These are phyloP conservation scores for Penicillium mononematosum DNA, from an alignment of 495 filamentous ascomycete genomes.

Conservation along the genomic window DNA sequence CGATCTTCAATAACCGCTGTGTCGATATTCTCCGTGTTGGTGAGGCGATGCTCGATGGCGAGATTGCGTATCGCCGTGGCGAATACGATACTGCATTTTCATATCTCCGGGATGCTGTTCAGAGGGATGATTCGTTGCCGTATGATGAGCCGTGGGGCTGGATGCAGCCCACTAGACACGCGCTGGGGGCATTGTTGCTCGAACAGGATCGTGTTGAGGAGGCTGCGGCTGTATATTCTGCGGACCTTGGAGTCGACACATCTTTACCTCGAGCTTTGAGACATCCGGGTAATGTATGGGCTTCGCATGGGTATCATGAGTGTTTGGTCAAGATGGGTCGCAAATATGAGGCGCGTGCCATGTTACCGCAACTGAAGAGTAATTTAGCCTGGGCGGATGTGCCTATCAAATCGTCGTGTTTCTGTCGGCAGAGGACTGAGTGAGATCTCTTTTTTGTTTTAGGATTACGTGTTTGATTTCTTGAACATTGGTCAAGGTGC, in stretches of 20 bases:
- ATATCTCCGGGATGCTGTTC: slow-evolving; percentile 52
- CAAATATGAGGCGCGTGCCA: slow-evolving; percentile 46
- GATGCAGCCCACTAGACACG: slow-evolving; percentile 68
- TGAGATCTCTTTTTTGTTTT: not conserved
- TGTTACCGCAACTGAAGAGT: slow-evolving; percentile 49
- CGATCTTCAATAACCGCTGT: slow-evolving; percentile 64
- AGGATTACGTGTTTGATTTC: not conserved
- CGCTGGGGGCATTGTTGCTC: slow-evolving; percentile 60
- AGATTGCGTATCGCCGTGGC: slow-evolving; percentile 62
- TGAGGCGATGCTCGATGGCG: slow-evolving; percentile 64
- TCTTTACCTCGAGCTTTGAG: slow-evolving; percentile 56
- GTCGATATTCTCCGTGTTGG: slow-evolving; percentile 59
- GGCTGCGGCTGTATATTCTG: slow-evolving; percentile 54
- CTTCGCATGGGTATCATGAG: slow-evolving; percentile 64
- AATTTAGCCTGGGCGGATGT: slow-evolving; percentile 59
- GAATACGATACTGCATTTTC: slow-evolving; percentile 55
- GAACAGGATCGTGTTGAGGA: slow-evolving; percentile 59
- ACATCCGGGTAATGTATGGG: slow-evolving; percentile 68
- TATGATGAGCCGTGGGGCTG: slow-evolving; percentile 72
- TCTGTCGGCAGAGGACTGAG: slow-evolving; percentile 46
- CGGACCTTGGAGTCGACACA: slow-evolving; percentile 59
- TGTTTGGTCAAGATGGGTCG: slow-evolving; percentile 54
- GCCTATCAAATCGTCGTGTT: slow-evolving; percentile 58
- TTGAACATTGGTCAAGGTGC: not conserved
- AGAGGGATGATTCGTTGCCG: slow-evolving; percentile 54